A percentile compares a stretch with the other conserved stretches of the same genome.
phyloP scores from a whole-genome alignment of 2,329 filamentous ascomycete species.

The Celoporthe dispersa region DNA sequence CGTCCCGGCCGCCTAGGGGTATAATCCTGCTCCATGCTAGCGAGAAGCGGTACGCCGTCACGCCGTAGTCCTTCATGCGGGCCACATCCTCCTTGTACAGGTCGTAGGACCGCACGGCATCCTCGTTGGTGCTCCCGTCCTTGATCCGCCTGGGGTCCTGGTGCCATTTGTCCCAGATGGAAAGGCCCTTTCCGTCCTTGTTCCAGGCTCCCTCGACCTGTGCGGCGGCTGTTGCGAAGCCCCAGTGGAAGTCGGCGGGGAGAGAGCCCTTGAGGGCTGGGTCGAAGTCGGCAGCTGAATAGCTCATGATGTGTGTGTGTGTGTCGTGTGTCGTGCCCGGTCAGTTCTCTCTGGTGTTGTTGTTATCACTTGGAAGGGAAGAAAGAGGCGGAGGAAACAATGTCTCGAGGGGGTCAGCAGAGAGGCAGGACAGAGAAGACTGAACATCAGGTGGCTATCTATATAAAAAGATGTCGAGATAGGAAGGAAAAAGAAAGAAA shows the following conservation, averaged over 20 bases:
- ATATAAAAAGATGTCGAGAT: neutral
- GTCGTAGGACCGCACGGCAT: constrained; percentile 45
- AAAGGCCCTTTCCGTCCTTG: constrained; percentile 46
- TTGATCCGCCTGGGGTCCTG: constrained; percentile 44
- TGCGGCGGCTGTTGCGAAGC: constrained; percentile 46
- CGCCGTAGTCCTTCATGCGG: constrained; percentile 61
- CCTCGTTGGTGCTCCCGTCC: constrained; percentile 45
- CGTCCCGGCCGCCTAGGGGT: constrained; percentile 64
- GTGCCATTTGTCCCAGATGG: constrained; percentile 47
- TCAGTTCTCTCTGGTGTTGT: too few species aligned
- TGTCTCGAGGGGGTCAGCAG: too few species aligned
- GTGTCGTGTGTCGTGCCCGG: neutral
- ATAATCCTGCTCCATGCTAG: constrained; percentile 69
- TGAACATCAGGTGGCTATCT: too few species aligned
- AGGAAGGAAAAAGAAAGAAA: too few species aligned
- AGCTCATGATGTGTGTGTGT: constrained; percentile 25
- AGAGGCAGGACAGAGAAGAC: neutral
- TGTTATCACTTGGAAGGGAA: neutral
- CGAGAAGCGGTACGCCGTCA: constrained; percentile 66
- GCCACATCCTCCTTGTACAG: constrained; percentile 58
- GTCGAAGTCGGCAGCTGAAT: constrained; percentile 34
- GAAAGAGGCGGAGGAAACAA: too few species aligned
- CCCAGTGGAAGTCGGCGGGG: constrained; percentile 44
- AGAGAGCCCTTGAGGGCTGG: constrained; percentile 37
- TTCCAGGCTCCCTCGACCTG: constrained; percentile 49